Base-by-base conservation (phyloP, 164 flowering plant species). In the Malania oleifera region DNA sequence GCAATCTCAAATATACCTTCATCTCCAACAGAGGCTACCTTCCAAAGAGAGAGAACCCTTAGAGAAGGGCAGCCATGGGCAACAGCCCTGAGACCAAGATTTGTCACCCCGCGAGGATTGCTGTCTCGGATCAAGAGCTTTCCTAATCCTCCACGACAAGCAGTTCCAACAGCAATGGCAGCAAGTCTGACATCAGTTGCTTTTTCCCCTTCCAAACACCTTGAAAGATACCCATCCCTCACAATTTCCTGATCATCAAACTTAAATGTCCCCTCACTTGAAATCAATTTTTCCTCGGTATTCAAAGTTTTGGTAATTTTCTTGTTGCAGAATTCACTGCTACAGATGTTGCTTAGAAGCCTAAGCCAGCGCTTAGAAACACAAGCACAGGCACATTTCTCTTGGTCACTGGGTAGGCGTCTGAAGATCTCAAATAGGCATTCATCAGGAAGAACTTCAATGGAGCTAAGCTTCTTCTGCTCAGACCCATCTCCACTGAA, bases 111-210 rank as follows among this genome's bases (percentile, higher is more conserved):
- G 22, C 79, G 67, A 26, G 76, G 56, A 54, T 75, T 76, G 67
- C 70, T 77, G 54, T 88, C 96, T 22, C 82, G 71, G 56, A 89
- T 76, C 22, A 56, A 43, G 52, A 89, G 89, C 79, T 89, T 86
- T 24, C 89, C 89, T 63, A 89, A 52, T 25, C 96, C 96, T 45
- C 96, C 96, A 29, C 79, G 87, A 31, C 63, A 58, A 51, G 72
- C 70, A 51, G 83, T 81, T 51, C 95, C 95, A 61, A 89, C 87
- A 53, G 96, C 75, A 54, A 85, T 80, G 38, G 96, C 82, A 48
- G 91, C 87, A 63, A 89, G 89, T 62, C 93, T 83, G 22, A 79
- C 52, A 73, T 89, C 95, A 3, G 96, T 86, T 8, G 93, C 91
- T 62, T 86, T 89, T 76, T 89, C 83, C 48, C 95, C 96, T 57